Conservation (phyloP, 176 grass and related monocot species). For the Juncus inflexus region DNA sequence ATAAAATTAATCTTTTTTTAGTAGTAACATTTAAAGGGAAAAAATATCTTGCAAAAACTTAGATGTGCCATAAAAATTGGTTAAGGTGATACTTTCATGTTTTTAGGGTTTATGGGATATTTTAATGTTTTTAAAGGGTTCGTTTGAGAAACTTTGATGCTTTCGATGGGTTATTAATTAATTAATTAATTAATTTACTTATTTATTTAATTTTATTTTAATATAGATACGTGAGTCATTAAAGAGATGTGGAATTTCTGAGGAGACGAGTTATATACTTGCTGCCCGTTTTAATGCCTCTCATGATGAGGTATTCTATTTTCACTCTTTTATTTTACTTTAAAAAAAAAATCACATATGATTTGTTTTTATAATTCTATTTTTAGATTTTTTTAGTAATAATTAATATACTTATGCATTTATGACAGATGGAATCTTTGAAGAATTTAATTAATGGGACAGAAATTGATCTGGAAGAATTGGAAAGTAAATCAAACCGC, state of each 20-base stretch:
- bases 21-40: neutral
- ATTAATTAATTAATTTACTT: conserved; percentile 1
- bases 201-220: neutral
- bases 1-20: conserved; percentile 1
- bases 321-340: neutral
- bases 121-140: neutral
- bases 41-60: neutral
- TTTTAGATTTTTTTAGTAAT: conserved; percentile 1
- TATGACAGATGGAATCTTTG: conserved; percentile 54
- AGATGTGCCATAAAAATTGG: no score
- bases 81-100: neutral
- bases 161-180: neutral
- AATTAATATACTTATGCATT: neutral
- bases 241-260: conserved; percentile 79
- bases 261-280: conserved; percentile 69
- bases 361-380: neutral
- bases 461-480: conserved; percentile 53
- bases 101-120: neutral
- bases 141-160: neutral
- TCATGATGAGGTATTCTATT: conserved; percentile 59
- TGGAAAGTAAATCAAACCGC: conserved; percentile 53
- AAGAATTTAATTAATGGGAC: conserved; percentile 59
- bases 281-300: conserved; percentile 80
- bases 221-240: conserved; percentile 73
- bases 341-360: neutral